Base-by-base conservation (phyloP, 73 alveolate genomes). In the Tetrahymena borealis region DNA sequence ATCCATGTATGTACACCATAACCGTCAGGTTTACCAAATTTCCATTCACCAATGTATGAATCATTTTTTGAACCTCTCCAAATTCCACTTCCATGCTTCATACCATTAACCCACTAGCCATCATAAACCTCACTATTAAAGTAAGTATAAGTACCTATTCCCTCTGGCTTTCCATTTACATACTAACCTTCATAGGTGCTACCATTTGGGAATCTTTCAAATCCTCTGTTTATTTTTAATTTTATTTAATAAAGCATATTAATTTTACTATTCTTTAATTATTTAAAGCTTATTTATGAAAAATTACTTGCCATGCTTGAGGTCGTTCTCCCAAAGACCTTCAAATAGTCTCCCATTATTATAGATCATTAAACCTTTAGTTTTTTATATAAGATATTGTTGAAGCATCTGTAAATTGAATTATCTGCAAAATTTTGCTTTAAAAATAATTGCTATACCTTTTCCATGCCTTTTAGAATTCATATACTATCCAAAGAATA, bases 1-100 rank as follows among this genome's bases (percentile, higher is more conserved):
- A 96, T 91, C 96, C 97, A 96, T 32, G 95, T 94, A 94, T 97
- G 97, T 91, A 95, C 97, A 18, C 99, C 99, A 91, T 93, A 98
- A n/a, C 99, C 99, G 78, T 96, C 96, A 16, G 98, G 97, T 78
- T 96, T 93, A 41, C 97, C 96, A 79, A 95, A 96, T 90, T 90
- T 94, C 98, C 99, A 97, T 78, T 97, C 96, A 15, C 99, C 99
- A 20, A 94, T 78, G 92, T 97, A 97, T 43, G 94, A 90, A 91
- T 97, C 98, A 40, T 98, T 94, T 10, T 95, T 93, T 15, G 94
- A 43, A 38, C 96, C 94, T 90, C 79, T 36, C 96, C 97, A 39
- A 32, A 13, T 94, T 41, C 97, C 97, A 78, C 94, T 28, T 33
- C 97, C 97, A 41, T 95, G 94, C 79, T 96, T 96, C 38, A 90